phyloP scores from a whole-genome alignment of 2,329 filamentous ascomycete genomes.

The Fusarium decemcellulare region DNA sequence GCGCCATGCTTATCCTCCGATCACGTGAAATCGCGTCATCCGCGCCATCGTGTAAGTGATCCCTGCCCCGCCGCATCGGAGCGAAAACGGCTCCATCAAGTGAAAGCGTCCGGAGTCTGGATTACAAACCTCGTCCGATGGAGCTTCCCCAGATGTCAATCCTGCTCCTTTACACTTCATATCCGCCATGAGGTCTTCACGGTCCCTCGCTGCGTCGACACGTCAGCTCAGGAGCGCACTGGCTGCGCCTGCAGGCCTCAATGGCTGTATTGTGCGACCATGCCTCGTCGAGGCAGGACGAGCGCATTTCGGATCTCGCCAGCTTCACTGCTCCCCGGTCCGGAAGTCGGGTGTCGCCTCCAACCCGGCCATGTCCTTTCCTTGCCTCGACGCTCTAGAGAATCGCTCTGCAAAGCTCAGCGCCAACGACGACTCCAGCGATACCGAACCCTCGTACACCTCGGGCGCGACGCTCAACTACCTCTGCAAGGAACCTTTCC shows the following conservation, averaged over 20 bases:
- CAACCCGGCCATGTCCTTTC: constrained; percentile 90
- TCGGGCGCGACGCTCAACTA: constrained; percentile 86
- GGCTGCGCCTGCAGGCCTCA: constrained; percentile 1
- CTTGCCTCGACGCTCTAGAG: constrained; percentile 89
- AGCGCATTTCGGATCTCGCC: constrained; percentile 27
- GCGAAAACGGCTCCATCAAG: constrained; percentile 28
- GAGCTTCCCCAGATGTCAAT: constrained; percentile 16
- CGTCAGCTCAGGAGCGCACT: constrained; percentile 36
- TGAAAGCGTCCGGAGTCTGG: constrained; percentile 26
- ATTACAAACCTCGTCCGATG: constrained; percentile 44
- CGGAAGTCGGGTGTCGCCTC: constrained; percentile 63
- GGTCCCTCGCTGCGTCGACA: constrained; percentile 34
- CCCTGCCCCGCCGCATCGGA: constrained; percentile 39
- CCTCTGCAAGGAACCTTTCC: constrained; percentile 79
- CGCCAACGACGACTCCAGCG: constrained; percentile 67
- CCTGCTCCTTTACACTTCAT: not conserved
- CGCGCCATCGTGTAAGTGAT: constrained; percentile 16
- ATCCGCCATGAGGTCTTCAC: constrained; percentile 41
- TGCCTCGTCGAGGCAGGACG: constrained; percentile 8
- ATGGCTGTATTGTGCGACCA: constrained; percentile 11
- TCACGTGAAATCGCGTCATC: constrained; percentile 50
- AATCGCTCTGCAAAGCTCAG: constrained; percentile 81
- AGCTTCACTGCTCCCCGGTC: constrained; percentile 39
- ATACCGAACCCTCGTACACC: constrained; percentile 95
- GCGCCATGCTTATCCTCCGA: not conserved